Percentiles rank a stretch among this genome's conserved stretches.
Evolutionary conservation across 176 grass and related monocot genomes (phyloP).

Genomic region (Carex parvula): DNA sequence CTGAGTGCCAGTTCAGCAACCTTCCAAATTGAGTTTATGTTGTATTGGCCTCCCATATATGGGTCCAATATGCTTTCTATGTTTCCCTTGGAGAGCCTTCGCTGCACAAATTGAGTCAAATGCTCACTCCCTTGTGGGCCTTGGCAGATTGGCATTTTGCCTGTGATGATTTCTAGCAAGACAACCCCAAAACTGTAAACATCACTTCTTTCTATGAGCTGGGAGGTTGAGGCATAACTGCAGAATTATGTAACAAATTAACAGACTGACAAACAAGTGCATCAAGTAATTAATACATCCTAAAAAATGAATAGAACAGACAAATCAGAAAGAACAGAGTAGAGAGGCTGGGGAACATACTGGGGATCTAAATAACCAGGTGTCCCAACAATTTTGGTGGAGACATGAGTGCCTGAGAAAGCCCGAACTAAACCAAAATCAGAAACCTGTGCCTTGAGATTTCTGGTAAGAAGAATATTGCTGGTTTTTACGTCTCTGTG

Average conservation of each 20-base stretch:
- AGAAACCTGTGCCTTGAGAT: slow-evolving; percentile 23
- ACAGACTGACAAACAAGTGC: neutral
- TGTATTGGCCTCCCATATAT: slow-evolving; percentile 7
- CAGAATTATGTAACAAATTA: neutral
- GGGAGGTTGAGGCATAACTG: slow-evolving; percentile 39
- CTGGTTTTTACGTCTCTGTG: slow-evolving; percentile 32
- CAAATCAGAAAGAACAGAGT: neutral
- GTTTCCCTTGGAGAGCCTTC: slow-evolving; percentile 29
- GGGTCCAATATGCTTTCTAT: slow-evolving; percentile 32
- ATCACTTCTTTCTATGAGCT: slow-evolving; percentile 45
- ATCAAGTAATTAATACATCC: neutral
- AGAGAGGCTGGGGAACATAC: slow-evolving; percentile 16
- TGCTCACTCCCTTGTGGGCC: neutral
- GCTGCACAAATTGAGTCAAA: slow-evolving; percentile 21
- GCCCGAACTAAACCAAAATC: slow-evolving; percentile 31
- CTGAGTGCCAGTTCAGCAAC: slow-evolving; percentile 33
- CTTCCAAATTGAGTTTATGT: slow-evolving; percentile 40
- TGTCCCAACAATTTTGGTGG: slow-evolving; percentile 34
- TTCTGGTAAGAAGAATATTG: slow-evolving; percentile 28
- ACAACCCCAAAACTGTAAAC: slow-evolving; percentile 44
- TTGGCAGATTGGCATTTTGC: neutral
- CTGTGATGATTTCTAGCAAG: slow-evolving; percentile 43
- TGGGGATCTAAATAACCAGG: slow-evolving; percentile 47
- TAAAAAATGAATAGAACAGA: neutral
- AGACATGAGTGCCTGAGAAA: slow-evolving; percentile 18